Base-by-base conservation (phyloP, 345 rosid genomes). In the Schrenkiella parvula region DNA sequence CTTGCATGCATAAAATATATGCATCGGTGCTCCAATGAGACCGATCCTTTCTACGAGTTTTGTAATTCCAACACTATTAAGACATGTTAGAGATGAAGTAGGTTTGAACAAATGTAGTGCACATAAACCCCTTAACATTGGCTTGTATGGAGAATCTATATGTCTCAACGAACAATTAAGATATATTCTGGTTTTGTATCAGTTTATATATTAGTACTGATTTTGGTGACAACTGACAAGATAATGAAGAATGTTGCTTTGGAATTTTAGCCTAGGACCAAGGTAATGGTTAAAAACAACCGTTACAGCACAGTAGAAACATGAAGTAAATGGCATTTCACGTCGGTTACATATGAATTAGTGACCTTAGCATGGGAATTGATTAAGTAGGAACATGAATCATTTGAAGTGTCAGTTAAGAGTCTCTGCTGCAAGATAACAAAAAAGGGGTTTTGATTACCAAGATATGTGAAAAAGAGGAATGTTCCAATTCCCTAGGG, bases 401-500 rank as follows among this genome's bases (percentile, higher is more conserved):
- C 25, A 75, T 64, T 68, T 43, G 5, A 32, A 64, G 50, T 69
- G 65, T 75, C 70, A 70, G 71, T 65, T 71, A 68, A 39, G 59
- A 74, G 72, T 14, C 55, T 77, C 73, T 77, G 57, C 50, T 44
- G 51, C 75, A 76, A 70, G 55, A 76, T 65, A 63, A 70, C 75
- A 64, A 64, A 75, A 62, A 5, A 19, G 29, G 23, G 54, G 71
- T 64, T 70, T 46, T 47, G 55, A 64, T 69, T 76, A 54, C 80
- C 80, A 56, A 76, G 55, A 76, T 64, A 64, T 56, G 61, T 70
- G 80, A 76, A 70, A 70, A 70, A 63, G 80, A 76, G 80, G 80
- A 76, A 76, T 64, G 75, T 76, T 76, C 60, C 80, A 64, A 47
- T 70, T 76, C 71, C 80, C 72, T 64, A 76, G 50, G 53, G 66